phyloP scores from a whole-genome alignment of 140 eudicot species.

The Stevia rebaudiana region DNA sequence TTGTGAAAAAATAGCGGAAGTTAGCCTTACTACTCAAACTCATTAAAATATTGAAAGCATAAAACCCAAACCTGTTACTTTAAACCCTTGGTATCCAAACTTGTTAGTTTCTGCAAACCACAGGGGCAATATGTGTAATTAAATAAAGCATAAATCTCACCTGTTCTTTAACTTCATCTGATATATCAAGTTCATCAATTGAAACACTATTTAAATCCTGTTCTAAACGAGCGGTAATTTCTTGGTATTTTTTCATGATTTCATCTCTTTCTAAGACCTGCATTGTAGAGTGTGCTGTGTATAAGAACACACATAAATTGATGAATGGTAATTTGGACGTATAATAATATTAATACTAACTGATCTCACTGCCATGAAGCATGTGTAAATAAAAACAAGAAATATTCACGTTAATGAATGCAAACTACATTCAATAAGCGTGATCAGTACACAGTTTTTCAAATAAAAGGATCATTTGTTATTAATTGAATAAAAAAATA shows the following conservation, averaged over 20 bases:
- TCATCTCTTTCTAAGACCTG: constrained; percentile 82
- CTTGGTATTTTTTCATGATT: constrained; percentile 53
- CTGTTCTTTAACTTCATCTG: constrained; percentile 97
- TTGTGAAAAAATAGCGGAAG: too few relatives aligned
- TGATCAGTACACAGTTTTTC: not conserved
- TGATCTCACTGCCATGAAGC: not conserved
- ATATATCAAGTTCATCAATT: constrained; percentile 65
- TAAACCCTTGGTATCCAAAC: too few relatives aligned
- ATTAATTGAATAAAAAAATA: not conserved
- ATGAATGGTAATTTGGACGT: not conserved
- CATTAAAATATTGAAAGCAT: too few relatives aligned
- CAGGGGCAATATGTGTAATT: too few relatives aligned
- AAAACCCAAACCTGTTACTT: too few relatives aligned
- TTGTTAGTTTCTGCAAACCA: too few relatives aligned
- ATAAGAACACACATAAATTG: constrained; percentile 6
- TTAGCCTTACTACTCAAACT: too few relatives aligned
- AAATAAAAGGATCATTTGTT: not conserved
- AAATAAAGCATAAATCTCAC: constrained; percentile 35
- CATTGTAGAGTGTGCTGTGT: constrained; percentile 4
- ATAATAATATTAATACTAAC: not conserved
- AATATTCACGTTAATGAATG: not conserved
- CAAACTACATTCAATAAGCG: not conserved
- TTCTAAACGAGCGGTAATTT: constrained; percentile 62
- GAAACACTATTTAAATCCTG: constrained; percentile 54
- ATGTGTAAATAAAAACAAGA: not conserved